Evolutionary conservation across 2,329 filamentous ascomycete species (phyloP).

Genomic region (Trichoderma polysporum): DNA sequence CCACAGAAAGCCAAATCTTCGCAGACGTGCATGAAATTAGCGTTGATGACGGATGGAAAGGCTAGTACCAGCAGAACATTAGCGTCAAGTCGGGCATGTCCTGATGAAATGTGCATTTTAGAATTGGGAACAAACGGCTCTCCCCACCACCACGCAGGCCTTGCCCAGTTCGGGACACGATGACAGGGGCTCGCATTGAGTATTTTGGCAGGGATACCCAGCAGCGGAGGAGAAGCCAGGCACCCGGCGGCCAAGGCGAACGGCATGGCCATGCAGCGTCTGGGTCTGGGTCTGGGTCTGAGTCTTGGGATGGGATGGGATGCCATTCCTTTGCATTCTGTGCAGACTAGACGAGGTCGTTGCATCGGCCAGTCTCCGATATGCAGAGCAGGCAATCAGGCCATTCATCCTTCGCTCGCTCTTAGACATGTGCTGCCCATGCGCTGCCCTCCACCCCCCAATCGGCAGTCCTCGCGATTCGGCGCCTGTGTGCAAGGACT

Average conservation of each 20-base stretch:
- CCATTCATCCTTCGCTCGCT: not conserved
- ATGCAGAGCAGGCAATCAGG: slow-evolving; percentile 16
- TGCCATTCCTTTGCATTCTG: not conserved
- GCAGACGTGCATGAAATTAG: slow-evolving; percentile 1
- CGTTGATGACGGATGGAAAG: slow-evolving; percentile 4
- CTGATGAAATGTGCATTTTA: not conserved
- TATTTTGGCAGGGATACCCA: not conserved
- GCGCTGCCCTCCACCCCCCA: not conserved
- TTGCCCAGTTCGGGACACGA: slow-evolving; percentile 9
- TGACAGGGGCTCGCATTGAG: slow-evolving; percentile 14
- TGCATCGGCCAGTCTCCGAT: slow-evolving; percentile 7
- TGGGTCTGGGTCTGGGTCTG: not conserved
- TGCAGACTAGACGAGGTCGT: not conserved
- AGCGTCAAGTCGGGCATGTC: slow-evolving; percentile 1
- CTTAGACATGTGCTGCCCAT: not conserved
- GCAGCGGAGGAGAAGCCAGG: slow-evolving; percentile 12
- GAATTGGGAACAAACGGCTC: slow-evolving; percentile 16
- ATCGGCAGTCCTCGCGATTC: not conserved
- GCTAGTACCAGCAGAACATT: not conserved
- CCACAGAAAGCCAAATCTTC: slow-evolving; percentile 8
- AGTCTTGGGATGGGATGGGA: not conserved
- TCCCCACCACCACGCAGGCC: slow-evolving; percentile 15
- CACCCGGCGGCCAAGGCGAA: slow-evolving; percentile 15
- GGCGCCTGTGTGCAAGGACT: not conserved
- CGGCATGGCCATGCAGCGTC: not conserved